Conservation (phyloP, 208 protist genomes). For the Acanthamoeba rhysodes region DNA sequence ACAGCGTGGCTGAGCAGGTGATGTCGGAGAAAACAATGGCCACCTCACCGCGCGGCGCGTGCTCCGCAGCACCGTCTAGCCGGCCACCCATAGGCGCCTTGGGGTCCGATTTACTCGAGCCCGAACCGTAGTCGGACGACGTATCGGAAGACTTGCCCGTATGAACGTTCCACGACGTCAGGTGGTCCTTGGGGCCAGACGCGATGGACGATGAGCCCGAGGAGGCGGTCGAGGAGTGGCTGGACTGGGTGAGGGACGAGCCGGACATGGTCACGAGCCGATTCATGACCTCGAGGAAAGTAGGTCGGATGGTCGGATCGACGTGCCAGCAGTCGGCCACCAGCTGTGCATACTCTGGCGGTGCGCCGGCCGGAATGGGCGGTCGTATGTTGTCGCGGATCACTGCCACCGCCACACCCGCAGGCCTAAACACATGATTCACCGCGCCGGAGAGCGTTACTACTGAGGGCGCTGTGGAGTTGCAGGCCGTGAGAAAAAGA, state of each 20-base stretch:
- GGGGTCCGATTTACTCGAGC: background rate
- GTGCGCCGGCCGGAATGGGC: background rate
- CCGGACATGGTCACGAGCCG: background rate
- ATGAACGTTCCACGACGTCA: background rate
- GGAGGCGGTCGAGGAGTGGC: background rate
- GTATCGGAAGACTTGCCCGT: background rate
- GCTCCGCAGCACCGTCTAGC: background rate
- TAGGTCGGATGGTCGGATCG: background rate
- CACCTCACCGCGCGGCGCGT: background rate
- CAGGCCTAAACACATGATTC: background rate
- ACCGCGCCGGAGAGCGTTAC: background rate
- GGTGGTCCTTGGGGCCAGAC: background rate
- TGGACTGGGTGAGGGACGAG: constrained; percentile 12
- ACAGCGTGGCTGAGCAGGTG: background rate
- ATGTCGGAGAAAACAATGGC: constrained; percentile 40
- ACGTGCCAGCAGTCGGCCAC: background rate
- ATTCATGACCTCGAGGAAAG: constrained; percentile 16
- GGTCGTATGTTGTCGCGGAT: background rate
- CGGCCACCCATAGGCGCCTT: background rate
- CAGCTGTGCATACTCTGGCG: background rate
- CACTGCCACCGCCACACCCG: background rate
- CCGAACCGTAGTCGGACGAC: background rate
- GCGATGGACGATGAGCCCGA: background rate
- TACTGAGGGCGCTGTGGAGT: no score
- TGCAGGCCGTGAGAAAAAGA: background rate